Evolutionary conservation across 768 basidiomycete species (phyloP), one percentile per base, ranked within the genome.

Genomic region (Leccinum subgranulosum): DNA sequence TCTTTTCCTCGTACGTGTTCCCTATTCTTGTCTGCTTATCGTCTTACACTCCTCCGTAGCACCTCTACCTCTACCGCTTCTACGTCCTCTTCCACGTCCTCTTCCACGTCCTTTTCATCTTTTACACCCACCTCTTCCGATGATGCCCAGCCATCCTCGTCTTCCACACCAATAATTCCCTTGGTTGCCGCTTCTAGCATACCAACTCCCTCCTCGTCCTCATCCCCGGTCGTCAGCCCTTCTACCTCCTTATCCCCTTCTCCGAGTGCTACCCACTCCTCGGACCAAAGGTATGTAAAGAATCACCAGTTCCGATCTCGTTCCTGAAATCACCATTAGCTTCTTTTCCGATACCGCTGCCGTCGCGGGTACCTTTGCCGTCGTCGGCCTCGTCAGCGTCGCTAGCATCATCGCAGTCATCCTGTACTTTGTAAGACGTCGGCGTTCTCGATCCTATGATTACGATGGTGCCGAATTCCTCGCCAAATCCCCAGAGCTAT

Each of bases 281-380:
- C 71, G 41, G 60, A 70, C 39, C 54, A 61, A 12, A 51, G 67
- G 68, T 74, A 54, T 23, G 66, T 58, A 19, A 11, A 12, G 1
- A 1, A 36, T 17, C 15, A 28, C 7, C 12, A 3, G 25, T 10
- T 14, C 3, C 41, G 36, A 41, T 19, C n/a, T 41, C 2, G 4
- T 14, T 3, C 3, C 29, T 60, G 45, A 62, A 1, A 33, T 39
- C 28, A 25, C 1, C 45, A 19, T 23, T 53, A 81, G 81, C 57
- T 82, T 82, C 73, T 76, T 80, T 61, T 60, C 72, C 48, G 76
- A 79, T 60, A 78, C 74, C 51, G 77, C 73, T 34, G 81, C 78
- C 0, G 77, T 81, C 19, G 81, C 76, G 0, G 78, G 75, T 41
- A 76, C 75, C 0, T 82, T 81, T 58, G 71, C 75, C 41, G 69